phyloP scores from a whole-genome alignment of 768 basidiomycete species.

The Suillus brevipes region DNA sequence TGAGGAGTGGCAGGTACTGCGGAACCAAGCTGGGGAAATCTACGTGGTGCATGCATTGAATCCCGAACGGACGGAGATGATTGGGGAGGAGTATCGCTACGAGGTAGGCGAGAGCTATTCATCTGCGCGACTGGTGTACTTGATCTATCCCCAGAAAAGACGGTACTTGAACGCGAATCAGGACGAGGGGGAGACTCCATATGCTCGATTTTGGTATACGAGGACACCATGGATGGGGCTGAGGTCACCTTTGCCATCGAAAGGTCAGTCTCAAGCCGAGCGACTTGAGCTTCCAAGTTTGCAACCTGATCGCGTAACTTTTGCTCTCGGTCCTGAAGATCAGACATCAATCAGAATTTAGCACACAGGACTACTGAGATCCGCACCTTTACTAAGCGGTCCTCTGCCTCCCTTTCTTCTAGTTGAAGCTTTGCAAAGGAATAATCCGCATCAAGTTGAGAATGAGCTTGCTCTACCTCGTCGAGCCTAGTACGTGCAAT shows the following conservation, averaged over 20 bases:
- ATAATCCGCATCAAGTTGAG: constrained; percentile 71
- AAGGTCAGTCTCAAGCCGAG: constrained; percentile 58
- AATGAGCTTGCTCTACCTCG: constrained; percentile 61
- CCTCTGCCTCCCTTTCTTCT: constrained; percentile 73
- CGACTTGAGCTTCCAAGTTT: constrained; percentile 58
- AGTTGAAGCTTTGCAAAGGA: constrained; percentile 67
- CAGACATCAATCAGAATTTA: constrained; percentile 7
- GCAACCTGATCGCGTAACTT: constrained; percentile 68
- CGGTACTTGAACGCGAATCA: constrained; percentile 73
- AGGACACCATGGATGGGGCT: constrained; percentile 34
- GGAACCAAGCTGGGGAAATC: constrained; percentile 20
- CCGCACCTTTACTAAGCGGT: constrained; percentile 64
- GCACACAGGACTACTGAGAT: neutral
- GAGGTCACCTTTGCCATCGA: constrained; percentile 42
- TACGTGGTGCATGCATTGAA: constrained; percentile 59
- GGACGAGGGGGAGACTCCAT: constrained; percentile 56
- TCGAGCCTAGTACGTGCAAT: constrained; percentile 60
- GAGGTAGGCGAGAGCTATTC: constrained; percentile 28
- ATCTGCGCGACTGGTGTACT: constrained; percentile 49
- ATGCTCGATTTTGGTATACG: constrained; percentile 41
- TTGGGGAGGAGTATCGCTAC: constrained; percentile 50
- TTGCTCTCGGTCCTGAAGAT: constrained; percentile 63
- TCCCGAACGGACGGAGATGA: constrained; percentile 60
- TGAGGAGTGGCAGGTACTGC: constrained; percentile 12
- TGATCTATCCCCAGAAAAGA: constrained; percentile 52